phyloP scores from a whole-genome alignment of 768 basidiomycete genomes.

The Lyophyllum shimeji region DNA sequence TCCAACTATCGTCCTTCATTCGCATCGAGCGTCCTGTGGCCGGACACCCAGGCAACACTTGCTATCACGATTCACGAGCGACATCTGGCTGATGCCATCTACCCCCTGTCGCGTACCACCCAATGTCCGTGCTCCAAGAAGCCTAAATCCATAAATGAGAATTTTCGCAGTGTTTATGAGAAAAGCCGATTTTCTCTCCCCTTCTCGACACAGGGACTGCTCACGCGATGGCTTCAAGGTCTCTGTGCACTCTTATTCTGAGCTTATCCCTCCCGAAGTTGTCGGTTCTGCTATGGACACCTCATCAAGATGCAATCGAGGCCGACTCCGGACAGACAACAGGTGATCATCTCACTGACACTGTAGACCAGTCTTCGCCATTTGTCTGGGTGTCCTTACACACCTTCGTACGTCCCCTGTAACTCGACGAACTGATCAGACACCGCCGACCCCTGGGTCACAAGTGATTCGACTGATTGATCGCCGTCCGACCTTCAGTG shows the following conservation, averaged over 20 bases:
- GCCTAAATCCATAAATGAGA: no score
- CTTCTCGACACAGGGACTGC: neutral
- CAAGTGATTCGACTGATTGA: neutral
- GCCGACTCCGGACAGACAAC: no score
- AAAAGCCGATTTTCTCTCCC: neutral
- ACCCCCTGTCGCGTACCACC: neutral
- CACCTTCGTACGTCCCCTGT: no score
- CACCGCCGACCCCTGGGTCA: neutral
- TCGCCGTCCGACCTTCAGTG: neutral
- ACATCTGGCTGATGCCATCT: slow-evolving; percentile 16
- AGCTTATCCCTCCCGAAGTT: neutral
- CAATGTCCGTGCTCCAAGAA: neutral
- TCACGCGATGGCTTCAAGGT: neutral
- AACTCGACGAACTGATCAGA: neutral
- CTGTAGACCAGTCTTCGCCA: no score
- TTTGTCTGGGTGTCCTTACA: no score
- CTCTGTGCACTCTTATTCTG: neutral
- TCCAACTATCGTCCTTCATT: neutral
- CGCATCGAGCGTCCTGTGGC: neutral
- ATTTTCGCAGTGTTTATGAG: neutral
- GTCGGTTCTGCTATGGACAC: neutral
- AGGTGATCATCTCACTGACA: neutral
- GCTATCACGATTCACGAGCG: slow-evolving; percentile 12
- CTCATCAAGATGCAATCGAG: no score
- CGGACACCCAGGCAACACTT: neutral